A percentile compares a stretch with the other conserved stretches of the same genome.
phyloP scores from a whole-genome alignment of 176 grass and related monocot species.

The Triticum dicoccoides region DNA sequence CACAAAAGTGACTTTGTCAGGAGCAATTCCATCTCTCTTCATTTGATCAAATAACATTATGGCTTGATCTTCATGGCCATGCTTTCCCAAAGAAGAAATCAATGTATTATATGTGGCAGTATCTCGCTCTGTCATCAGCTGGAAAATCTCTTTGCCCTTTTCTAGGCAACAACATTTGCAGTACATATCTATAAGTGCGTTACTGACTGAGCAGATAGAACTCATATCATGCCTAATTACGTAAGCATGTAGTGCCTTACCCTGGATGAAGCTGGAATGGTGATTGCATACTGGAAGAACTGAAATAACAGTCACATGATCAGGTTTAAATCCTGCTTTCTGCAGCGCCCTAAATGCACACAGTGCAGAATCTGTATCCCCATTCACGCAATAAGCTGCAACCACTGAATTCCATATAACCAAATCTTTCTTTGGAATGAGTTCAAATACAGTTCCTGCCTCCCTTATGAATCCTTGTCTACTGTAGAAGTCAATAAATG shows the following conservation, averaged over 20 bases:
- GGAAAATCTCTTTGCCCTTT: slow-evolving; percentile 34
- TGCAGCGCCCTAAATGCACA: slow-evolving; percentile 30
- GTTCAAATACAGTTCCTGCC: slow-evolving; percentile 32
- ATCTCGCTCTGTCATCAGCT: slow-evolving; percentile 34
- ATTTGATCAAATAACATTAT: slow-evolving; percentile 45
- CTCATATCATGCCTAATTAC: slow-evolving; percentile 27
- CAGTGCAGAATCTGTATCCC: slow-evolving; percentile 46
- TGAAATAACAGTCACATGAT: slow-evolving; percentile 54
- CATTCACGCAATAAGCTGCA: slow-evolving; percentile 40
- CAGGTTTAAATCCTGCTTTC: slow-evolving; percentile 38
- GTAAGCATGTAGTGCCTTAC: slow-evolving; percentile 55
- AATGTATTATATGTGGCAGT: slow-evolving; percentile 61
- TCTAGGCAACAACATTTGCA: slow-evolving; percentile 60
- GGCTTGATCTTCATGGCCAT: slow-evolving; percentile 47
- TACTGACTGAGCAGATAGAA: slow-evolving; percentile 52
- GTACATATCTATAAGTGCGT: slow-evolving; percentile 71
- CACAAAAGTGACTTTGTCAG: slow-evolving; percentile 80
- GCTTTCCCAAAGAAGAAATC: slow-evolving; percentile 66
- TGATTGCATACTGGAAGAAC: slow-evolving; percentile 57
- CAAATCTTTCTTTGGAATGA: slow-evolving; percentile 38
- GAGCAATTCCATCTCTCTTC: slow-evolving; percentile 38
- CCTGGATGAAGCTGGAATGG: slow-evolving; percentile 37
- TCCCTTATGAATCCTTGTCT: slow-evolving; percentile 32
- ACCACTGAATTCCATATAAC: slow-evolving; percentile 61
- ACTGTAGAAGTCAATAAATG: slow-evolving; percentile 58